A percentile compares a stretch with the other conserved stretches of the same genome.
Conservation (phyloP, 2,329 filamentous ascomycete species). For the Xylariales sp. region DNA sequence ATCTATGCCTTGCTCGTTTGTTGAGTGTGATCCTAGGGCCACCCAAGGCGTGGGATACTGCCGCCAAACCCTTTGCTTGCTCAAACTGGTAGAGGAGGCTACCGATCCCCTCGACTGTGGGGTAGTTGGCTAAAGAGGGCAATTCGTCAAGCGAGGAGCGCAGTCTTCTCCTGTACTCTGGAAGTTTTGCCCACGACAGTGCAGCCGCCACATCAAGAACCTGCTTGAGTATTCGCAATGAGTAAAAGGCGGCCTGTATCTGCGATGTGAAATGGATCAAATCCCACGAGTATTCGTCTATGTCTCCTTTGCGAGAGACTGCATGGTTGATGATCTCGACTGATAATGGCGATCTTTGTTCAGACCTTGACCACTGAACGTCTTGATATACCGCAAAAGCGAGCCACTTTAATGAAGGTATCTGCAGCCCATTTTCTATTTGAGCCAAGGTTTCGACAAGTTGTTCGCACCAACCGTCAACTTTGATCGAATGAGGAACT, state of each 20-base stretch:
- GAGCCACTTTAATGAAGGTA: slow-evolving; percentile 24
- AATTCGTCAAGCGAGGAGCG: slow-evolving; percentile 3
- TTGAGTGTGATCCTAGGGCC: slow-evolving; percentile 2
- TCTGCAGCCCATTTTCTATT: slow-evolving; percentile 12
- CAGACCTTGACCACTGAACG: slow-evolving; percentile 22
- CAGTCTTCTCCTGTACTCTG: background rate
- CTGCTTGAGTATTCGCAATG: slow-evolving; percentile 52
- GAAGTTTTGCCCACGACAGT: slow-evolving; percentile 1
- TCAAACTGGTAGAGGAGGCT: slow-evolving; percentile 1
- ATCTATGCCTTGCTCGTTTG: too few relatives aligned
- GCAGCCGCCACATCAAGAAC: slow-evolving; percentile 26
- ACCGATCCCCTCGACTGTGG: background rate
- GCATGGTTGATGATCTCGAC: slow-evolving; percentile 22
- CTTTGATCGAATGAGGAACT: slow-evolving; percentile 16
- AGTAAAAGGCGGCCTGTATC: slow-evolving; percentile 57
- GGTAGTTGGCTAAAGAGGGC: slow-evolving; percentile 7
- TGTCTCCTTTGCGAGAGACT: slow-evolving; percentile 18
- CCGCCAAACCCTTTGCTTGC: background rate
- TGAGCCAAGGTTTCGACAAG: slow-evolving; percentile 19
- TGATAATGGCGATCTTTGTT: slow-evolving; percentile 25
- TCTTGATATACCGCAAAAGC: slow-evolving; percentile 32
- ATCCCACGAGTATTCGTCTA: slow-evolving; percentile 45
- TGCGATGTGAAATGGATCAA: slow-evolving; percentile 59
- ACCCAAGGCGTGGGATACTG: slow-evolving; percentile 3
- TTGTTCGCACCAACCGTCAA: slow-evolving; percentile 14